Percentiles rank a stretch among this genome's conserved stretches.
Conservation (phyloP, 441 rosid genomes). For the Monsonia emarginata region DNA sequence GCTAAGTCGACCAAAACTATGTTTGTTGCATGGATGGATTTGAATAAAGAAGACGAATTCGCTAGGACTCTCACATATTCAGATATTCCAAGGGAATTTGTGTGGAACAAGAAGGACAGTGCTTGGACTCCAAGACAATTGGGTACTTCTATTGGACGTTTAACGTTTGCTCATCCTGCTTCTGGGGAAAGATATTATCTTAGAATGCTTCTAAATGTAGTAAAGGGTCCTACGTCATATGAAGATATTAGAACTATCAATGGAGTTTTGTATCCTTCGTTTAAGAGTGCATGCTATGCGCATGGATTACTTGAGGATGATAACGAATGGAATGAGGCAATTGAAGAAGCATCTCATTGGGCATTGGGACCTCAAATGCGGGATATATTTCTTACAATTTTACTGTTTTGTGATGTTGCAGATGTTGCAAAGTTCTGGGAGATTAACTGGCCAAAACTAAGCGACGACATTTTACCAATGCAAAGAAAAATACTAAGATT, state of each 20-base stretch:
- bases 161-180: neutral
- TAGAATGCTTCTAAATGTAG: neutral
- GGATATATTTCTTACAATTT: neutral
- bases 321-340: conserved; percentile 8
- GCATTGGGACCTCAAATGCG: neutral
- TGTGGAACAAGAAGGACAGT: neutral
- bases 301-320: conserved; percentile 9
- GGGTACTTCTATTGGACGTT: neutral
- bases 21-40: neutral
- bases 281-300: neutral
- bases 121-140: neutral
- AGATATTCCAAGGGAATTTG: neutral
- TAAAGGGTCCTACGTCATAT: neutral
- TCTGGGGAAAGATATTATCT: neutral
- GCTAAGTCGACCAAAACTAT: neutral
- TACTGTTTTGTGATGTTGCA: neutral
- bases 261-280: neutral
- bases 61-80: neutral
- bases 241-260: conserved; percentile 5
- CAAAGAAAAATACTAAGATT: neutral
- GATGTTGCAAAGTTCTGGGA: neutral
- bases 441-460: neutral
- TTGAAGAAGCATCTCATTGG: neutral
- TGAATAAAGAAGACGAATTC: neutral
- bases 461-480: neutral